Conservation (phyloP, 164 flowering plant genomes). For the Vitis riparia region DNA sequence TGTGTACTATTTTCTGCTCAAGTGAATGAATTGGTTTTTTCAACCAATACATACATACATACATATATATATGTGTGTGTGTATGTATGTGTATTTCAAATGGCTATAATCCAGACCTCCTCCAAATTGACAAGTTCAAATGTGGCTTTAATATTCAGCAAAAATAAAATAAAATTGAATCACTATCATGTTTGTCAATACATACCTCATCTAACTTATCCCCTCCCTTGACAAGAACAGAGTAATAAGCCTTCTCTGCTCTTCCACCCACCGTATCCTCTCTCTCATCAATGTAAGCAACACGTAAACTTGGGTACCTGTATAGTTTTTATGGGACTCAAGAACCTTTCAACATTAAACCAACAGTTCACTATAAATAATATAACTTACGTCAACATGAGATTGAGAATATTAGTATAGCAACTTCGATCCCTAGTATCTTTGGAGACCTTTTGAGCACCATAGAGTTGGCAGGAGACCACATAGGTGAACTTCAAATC, state of each 20-base stretch:
- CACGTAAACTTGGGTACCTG: constrained; percentile 90
- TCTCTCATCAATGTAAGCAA: constrained; percentile 92
- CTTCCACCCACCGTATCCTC: constrained; percentile 68
- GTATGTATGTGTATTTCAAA: too few relatives aligned
- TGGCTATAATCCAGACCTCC: too few relatives aligned
- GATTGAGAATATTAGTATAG: constrained; percentile 81
- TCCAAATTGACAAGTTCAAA: background rate
- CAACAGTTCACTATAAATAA: background rate
- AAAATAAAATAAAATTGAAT: background rate
- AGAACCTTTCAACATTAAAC: background rate
- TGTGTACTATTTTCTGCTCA: too few relatives aligned
- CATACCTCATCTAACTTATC: constrained; percentile 94
- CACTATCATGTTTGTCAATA: too few relatives aligned
- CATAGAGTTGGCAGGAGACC: constrained; percentile 97
- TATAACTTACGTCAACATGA: constrained; percentile 77
- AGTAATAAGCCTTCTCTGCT: constrained; percentile 67
- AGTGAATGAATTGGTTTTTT: too few relatives aligned
- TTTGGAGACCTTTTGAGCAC: constrained; percentile 75
- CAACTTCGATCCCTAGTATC: constrained; percentile 61
- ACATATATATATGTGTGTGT: too few relatives aligned
- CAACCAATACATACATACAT: too few relatives aligned
- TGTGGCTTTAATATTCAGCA: background rate
- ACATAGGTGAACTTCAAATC: constrained; percentile 98
- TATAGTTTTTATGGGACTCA: constrained; percentile 9
- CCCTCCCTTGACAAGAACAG: constrained; percentile 96